Conservation (phyloP, 441 rosid genomes). For the Erodium chrysanthum region DNA sequence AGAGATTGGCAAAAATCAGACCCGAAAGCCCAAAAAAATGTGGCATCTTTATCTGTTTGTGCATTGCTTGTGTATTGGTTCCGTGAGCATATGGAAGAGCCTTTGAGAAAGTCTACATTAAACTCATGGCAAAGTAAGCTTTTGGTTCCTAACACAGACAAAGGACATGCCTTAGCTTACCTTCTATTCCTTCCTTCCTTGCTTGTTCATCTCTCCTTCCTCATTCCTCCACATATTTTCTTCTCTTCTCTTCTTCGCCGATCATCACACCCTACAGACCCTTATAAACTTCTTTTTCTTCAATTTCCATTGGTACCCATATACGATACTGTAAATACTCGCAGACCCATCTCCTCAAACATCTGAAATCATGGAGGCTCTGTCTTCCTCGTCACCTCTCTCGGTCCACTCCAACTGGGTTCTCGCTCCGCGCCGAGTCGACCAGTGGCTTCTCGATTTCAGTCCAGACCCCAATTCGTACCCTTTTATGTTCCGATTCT, state of each 20-base stretch:
- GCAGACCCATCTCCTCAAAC: conserved; percentile 3
- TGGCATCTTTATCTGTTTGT: not conserved
- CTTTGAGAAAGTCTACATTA: not conserved
- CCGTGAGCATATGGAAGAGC: not conserved
- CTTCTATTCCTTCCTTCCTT: not conserved
- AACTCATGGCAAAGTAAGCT: no score
- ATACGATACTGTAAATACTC: not conserved
- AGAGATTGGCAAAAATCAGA: not conserved
- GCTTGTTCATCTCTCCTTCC: no score
- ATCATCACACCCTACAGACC: not conserved
- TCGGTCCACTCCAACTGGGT: conserved; percentile 7
- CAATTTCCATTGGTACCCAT: not conserved
- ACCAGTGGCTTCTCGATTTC: conserved; percentile 3
- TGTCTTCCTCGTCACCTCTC: conserved; percentile 8
- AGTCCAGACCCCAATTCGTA: not conserved
- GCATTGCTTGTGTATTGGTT: not conserved
- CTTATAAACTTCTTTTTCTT: not conserved
- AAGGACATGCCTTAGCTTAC: not conserved
- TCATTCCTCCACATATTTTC: no score
- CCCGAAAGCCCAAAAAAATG: not conserved
- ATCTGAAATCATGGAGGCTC: not conserved
- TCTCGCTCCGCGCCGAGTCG: not conserved
- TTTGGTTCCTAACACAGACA: conserved; percentile 1
- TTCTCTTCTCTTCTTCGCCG: not conserved
- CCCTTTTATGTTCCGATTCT: not conserved